Base-by-base conservation (phyloP, 1,139 yeast genomes). In the Zygoascus meyerae region DNA sequence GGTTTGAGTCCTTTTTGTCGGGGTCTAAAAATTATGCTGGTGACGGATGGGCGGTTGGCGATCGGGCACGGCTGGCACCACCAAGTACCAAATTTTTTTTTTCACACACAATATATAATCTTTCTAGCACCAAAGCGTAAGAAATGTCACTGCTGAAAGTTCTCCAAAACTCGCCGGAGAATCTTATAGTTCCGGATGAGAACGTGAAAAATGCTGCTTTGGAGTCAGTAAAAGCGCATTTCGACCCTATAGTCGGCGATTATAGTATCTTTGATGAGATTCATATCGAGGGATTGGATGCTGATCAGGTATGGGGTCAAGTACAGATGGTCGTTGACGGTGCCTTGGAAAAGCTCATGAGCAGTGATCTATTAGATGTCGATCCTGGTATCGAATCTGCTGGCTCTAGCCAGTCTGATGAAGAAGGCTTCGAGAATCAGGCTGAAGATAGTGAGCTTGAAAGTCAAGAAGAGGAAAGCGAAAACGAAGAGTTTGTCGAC, bases 241-340 rank as follows among this genome's bases (percentile, higher is more conserved):
- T 85, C 46, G 94, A 85, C 59, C 87, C 90, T 5, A 72, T 85
- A 42, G 75, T 84, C 4, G 68, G 71, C 46, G 67, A 73, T 30
- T 78, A 78, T 62, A 80, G 94, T 1, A 83, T 83, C 5, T 71
- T 92, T 34, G 95, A 90, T 64, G 89, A 86, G 62, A 74, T 92
- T 26, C 81, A 83, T 57, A 74, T 85, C 21, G 95, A 87, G 46
- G 97, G 97, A 1, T 71, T 92, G 49, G 96, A 86, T 63, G 82
- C 95, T 12, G 78, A 84, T 37, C 97, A 92, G 63, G 90, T 92
- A 0, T 92, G 90, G 86, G 95, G 95, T 46, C 97, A 92, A 65
- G 82, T 87, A 2, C 86, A 84, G 65, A 76, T 92, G 70, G 83
- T 92, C 28, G 72, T 87, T 40, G 92, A 84, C 49, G 81, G 81